phyloP scores from a whole-genome alignment of 331 rosid species.

The Telfairia occidentalis region DNA sequence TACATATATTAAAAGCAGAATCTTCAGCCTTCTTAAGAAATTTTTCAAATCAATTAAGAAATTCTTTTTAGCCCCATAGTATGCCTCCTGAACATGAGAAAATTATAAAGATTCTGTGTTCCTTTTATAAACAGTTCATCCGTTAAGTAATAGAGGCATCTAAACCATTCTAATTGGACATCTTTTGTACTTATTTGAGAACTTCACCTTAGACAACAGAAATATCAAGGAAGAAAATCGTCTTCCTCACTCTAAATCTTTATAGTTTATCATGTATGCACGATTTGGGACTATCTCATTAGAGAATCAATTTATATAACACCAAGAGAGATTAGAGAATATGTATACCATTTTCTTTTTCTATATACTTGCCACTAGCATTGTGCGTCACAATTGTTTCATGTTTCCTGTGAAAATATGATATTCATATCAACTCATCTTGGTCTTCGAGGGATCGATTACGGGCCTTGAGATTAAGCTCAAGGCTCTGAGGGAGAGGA shows the following conservation, averaged over 20 bases:
- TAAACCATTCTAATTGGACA: background rate
- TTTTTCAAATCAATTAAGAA: no score
- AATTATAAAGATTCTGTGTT: no score
- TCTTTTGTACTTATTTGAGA: background rate
- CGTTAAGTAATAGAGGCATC: background rate
- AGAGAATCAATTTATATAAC: background rate
- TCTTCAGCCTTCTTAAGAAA: no score
- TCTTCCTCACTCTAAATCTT: background rate
- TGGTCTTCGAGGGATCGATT: constrained; percentile 87
- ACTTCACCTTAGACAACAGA: background rate
- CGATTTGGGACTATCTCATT: background rate
- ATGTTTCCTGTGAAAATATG: background rate
- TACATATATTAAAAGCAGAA: no score
- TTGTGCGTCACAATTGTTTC: background rate
- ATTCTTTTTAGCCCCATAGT: no score
- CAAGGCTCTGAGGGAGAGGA: constrained; percentile 81
- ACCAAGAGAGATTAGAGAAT: background rate
- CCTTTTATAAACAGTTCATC: background rate
- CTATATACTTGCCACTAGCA: background rate
- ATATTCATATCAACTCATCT: constrained; percentile 40
- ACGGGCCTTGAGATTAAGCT: constrained; percentile 70
- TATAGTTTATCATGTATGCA: background rate
- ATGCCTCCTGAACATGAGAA: no score
- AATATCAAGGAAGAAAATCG: background rate
- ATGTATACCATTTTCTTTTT: background rate